Base-by-base conservation (phyloP, 495 filamentous ascomycete species). In the Trichoderma asperelloides region DNA sequence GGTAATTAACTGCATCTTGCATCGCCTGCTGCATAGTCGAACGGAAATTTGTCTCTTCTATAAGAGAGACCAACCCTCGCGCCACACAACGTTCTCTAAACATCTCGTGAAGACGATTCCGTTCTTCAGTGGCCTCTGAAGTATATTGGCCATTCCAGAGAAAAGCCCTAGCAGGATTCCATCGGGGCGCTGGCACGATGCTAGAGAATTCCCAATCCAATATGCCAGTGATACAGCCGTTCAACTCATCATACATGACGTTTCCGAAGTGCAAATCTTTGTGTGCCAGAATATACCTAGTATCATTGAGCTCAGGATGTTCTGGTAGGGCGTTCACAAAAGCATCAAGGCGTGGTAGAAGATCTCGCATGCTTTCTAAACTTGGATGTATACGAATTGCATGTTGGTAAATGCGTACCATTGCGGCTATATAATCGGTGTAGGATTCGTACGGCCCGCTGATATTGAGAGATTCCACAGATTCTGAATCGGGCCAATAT, bases 181-280 rank as follows among this genome's bases (percentile, higher is more conserved):
- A 76, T 25, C 66, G 49, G 30, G 69, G 69, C 11, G 65, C 62
- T 7, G 78, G 74, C 9, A 79, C 73, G 4, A 79, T 70, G 7
- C 71, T 68, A 18, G 71, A 66, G 47, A 79, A 80, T 70, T 78
- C 78, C 75, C 77, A 80, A 68, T 78, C 78, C 3, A 79, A 67
- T 3, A 80, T 66, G 1, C 68, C 73, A 12, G 76, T 80, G 66
- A 79, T 77, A 3, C 8, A 16, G 15, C 67, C 64, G 23, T 68
- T 66, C 3, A 63, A 28, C 11, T 66, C 57, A 33, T 79, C 74
- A 65, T 64, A 77, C 66, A 78, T 68, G 27, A 79, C 72, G 37
- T 79, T 78, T 2, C 69, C 76, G 64, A 78, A 76, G 66, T 78
- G 76, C 57, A 79, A 66, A 68, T 79, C 76, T 65, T 75, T 76